Conservation (phyloP, 1,139 yeast species). For the Kodamaea alishanica region DNA sequence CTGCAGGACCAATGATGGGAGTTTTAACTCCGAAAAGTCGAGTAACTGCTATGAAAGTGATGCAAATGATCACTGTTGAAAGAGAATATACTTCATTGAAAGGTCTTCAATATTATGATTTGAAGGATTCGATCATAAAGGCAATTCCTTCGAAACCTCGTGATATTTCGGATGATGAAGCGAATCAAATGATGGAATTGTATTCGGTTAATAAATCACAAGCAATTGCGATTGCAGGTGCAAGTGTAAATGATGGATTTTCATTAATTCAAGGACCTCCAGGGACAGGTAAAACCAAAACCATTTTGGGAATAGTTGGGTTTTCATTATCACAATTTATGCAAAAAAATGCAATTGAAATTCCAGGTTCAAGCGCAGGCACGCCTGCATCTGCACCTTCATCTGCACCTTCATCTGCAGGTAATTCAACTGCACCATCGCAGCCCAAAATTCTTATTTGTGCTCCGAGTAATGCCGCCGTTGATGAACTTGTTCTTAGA, state of each 20-base stretch:
- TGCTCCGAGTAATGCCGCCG: constrained; percentile 99
- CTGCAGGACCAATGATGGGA: constrained; percentile 48
- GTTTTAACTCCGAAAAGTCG: constrained; percentile 61
- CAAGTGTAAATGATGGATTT: constrained; percentile 68
- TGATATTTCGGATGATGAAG: constrained; percentile 30
- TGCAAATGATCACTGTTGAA: constrained; percentile 88
- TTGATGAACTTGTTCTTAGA: constrained; percentile 91
- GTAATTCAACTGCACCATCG: constrained; percentile 9
- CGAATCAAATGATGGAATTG: constrained; percentile 36
- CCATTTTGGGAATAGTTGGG: constrained; percentile 89
- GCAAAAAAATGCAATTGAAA: constrained; percentile 28
- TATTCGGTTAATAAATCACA: constrained; percentile 81
- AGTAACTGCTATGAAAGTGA: constrained; percentile 65
- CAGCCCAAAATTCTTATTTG: constrained; percentile 65
- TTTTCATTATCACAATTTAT: constrained; percentile 47
- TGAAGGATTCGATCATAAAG: constrained; percentile 56
- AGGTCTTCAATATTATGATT: constrained; percentile 78
- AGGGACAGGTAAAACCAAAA: constrained; percentile 97
- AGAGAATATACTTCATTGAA: constrained; percentile 84
- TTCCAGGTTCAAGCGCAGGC: constrained; percentile 23
- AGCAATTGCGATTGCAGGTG: constrained; percentile 80
- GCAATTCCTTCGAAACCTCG: constrained; percentile 57
- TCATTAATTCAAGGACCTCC: constrained; percentile 97
- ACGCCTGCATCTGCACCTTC: constrained; percentile 10
- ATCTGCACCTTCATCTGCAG: not conserved